These are phyloP conservation scores for Mycena haematopus DNA, from an alignment of 768 basidiomycete species.

Conservation along the genomic window DNA sequence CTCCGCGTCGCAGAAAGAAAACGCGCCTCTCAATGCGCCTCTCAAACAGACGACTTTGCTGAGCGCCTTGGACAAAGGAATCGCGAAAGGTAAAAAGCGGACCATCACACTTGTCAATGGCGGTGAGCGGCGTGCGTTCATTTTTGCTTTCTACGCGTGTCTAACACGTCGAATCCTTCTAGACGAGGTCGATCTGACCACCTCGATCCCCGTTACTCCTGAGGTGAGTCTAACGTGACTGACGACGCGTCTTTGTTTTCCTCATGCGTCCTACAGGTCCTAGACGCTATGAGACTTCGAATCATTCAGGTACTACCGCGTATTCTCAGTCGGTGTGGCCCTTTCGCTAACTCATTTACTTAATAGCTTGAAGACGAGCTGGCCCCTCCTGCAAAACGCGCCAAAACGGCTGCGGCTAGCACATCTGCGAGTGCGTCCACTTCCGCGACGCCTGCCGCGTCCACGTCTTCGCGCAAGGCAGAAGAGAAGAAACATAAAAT, in stretches of 20 bases:
- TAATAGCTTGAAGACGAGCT: slow-evolving; percentile 44
- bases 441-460: slow-evolving; percentile 30
- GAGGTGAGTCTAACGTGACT: slow-evolving; percentile 26
- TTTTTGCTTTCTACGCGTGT: not conserved
- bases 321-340: not conserved
- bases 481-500: slow-evolving; percentile 49
- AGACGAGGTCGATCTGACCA: slow-evolving; percentile 37
- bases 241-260: slow-evolving; percentile 22
- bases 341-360: not conserved
- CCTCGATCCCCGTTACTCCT: slow-evolving; percentile 33
- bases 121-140: slow-evolving; percentile 17
- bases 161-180: slow-evolving; percentile 4
- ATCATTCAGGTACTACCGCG: slow-evolving; percentile 34
- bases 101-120: slow-evolving; percentile 33
- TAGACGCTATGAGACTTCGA: slow-evolving; percentile 40
- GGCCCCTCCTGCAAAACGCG: slow-evolving; percentile 41
- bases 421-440: slow-evolving; percentile 23
- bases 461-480: slow-evolving; percentile 33
- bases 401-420: slow-evolving; percentile 34
- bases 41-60: slow-evolving; percentile 29
- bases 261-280: slow-evolving; percentile 32
- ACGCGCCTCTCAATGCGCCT: slow-evolving; percentile 15
- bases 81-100: slow-evolving; percentile 25
- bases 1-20: slow-evolving; percentile 23
- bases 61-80: slow-evolving; percentile 31